Conservation (phyloP, 805 yeast genomes). For the Metschnikowia chrysomelidarum region DNA sequence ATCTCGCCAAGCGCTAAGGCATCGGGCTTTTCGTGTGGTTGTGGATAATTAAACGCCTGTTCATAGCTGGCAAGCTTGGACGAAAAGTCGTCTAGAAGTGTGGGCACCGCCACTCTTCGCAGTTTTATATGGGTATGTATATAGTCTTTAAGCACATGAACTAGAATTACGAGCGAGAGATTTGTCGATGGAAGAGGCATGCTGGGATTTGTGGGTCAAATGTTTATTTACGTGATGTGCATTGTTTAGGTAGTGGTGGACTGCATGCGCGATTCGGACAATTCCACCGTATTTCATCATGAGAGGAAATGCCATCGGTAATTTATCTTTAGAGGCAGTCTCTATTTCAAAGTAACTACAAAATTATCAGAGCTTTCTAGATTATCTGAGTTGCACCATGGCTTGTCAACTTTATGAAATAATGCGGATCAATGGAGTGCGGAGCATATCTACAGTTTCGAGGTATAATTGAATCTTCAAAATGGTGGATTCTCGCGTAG, state of each 20-base stretch:
- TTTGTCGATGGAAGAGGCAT: neutral
- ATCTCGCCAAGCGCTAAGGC: conserved; percentile 5
- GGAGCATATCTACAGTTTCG: no score
- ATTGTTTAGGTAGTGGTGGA: conserved; percentile 1
- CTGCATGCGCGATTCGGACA: no score
- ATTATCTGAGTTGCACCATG: no score
- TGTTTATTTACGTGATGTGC: conserved; percentile 1
- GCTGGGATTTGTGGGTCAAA: neutral
- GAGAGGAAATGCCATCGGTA: no score
- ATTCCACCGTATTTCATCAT: no score
- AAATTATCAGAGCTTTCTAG: no score
- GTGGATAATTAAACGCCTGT: conserved; percentile 5
- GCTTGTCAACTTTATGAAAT: no score
- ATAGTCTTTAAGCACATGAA: conserved; percentile 6
- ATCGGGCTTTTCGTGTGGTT: neutral
- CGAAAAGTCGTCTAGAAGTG: conserved; percentile 11
- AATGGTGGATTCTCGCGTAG: no score
- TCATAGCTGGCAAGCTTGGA: conserved; percentile 9
- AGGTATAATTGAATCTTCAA: no score
- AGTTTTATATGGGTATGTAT: neutral
- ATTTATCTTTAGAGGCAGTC: no score
- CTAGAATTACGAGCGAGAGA: conserved; percentile 4
- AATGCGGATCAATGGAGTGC: no score
- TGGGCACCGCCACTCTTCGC: conserved; percentile 6
- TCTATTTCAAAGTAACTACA: no score